Evolutionary conservation across 768 basidiomycete species (phyloP), one percentile per base, ranked within the genome.

Genomic region (Collybiopsis confluens): DNA sequence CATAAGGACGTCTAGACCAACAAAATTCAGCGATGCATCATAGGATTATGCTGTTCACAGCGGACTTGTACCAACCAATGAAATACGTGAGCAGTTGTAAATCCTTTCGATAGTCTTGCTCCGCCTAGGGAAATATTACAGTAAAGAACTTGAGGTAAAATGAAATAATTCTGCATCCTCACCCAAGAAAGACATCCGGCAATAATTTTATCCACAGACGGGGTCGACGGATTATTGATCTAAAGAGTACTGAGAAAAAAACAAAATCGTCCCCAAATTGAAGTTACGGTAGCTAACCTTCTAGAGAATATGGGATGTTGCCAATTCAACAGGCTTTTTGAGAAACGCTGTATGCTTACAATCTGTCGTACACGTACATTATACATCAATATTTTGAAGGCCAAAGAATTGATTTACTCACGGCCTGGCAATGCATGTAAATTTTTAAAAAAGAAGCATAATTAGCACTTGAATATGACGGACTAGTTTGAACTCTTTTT

Each of bases 81-180:
- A 48, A 48, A 28, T 24, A 36, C 13, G 26, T 48, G 46, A 48
- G 46, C 27, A 48, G 18, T 36, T 48, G 46, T 13, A 48, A 24
- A 24, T 30, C 46, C 15, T 15, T 23, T n/a, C n/a, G 8, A 21
- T 7, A 11, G 23, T 15, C 24, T 11, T 8, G 21, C 21, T 45
- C 44, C 20, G 24, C 13, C 44, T 45, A 20, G 18, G 8, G 16
- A 15, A 6, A 40, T 4, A 16, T 6, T 5, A 9, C 13, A 40
- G 38, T 16, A n/a, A 40, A n/a, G n/a, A n/a, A n/a, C n/a, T n/a
- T n/a, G n/a, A n/a, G n/a, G n/a, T n/a, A n/a, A n/a, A n/a, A n/a
- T n/a, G n/a, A n/a, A n/a, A n/a, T n/a, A n/a, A 40, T 15, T 5
- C 16, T 7, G 13, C 5, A 40, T 5, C n/a, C 38, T 40, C 16